These are phyloP conservation scores for Emmonsiellopsis sp. DNA, from an alignment of 2,329 filamentous ascomycete species.

Conservation along the genomic window DNA sequence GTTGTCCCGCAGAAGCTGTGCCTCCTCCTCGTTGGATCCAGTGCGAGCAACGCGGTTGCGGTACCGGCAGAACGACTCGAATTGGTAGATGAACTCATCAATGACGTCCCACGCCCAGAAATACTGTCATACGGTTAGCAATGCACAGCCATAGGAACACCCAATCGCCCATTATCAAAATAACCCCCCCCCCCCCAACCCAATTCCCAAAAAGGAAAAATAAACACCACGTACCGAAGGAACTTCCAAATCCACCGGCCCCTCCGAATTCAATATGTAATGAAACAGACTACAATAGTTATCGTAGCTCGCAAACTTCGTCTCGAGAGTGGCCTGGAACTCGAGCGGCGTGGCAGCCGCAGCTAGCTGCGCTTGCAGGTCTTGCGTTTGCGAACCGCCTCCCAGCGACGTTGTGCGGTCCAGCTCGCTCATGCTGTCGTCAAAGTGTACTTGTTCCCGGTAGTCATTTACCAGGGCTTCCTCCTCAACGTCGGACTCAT, in stretches of 20 bases:
- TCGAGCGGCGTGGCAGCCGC: conserved; percentile 91
- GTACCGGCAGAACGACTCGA: conserved; percentile 98
- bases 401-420: conserved; percentile 63
- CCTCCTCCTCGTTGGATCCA: conserved; percentile 81
- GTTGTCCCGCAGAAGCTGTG: conserved; percentile 84
- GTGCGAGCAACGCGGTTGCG: conserved; percentile 78
- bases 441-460: conserved; percentile 90
- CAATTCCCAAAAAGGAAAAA: background rate
- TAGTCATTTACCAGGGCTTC: conserved; percentile 94
- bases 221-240: conserved; percentile 64
- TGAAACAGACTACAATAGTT: conserved; percentile 99
- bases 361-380: conserved; percentile 84
- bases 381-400: conserved; percentile 68
- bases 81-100: conserved; percentile 99
- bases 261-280: conserved; percentile 97
- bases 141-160: background rate
- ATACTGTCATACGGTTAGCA: conserved; percentile 50
- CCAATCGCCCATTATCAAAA: background rate
- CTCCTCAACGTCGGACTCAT: conserved; percentile 92
- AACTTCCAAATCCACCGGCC: conserved; percentile 93
- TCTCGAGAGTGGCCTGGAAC: conserved; percentile 89
- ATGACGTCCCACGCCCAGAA: conserved; percentile 99
- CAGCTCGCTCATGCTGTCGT: conserved; percentile 73
- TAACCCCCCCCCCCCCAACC: background rate
- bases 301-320: conserved; percentile 98